Base-by-base conservation (phyloP, 2,329 filamentous ascomycete species). In the Phialophora tarda region DNA sequence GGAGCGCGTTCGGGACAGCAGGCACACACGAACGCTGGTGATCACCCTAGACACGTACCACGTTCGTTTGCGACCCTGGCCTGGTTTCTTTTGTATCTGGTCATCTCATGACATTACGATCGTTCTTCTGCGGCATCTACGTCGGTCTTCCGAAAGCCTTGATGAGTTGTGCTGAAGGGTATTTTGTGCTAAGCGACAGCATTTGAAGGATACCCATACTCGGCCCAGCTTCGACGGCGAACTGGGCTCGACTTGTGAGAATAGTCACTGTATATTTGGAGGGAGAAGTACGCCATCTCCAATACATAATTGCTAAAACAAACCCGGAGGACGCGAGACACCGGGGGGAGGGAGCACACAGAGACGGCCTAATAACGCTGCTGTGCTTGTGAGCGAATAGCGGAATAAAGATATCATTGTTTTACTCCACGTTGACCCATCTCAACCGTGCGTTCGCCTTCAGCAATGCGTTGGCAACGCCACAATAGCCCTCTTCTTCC, bases 11-110 rank as follows among this genome's bases (percentile, higher is more conserved):
- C 30, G 68, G 63, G 3, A 64, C 59, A 21, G 48, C 23, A 26
- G 48, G 51, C 14, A 59, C 51, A 23, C 65, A 68, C 44, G 68
- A 70, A 64, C 59, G 68, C 12, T 70, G 68, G 68, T 70, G 58
- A 66, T 63, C 38, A 48, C 24, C 6, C 48, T 61, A n/a, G 51
- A 24, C 6, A n/a, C 14, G 14, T 14, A 55, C 23, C 21, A 34
- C 48, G 17, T 24, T 61, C 28, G 24, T 24, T 44, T 23, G 47
- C 8, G 3, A 30, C 11, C 21, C 38, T 7, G 32, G 21, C 21
- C 30, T 57, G 57, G 28, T 30, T 63, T 48, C 47, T 48, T 30
- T 44, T 54, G 21, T 58, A 14, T 48, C 38, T 38, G 21, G 44
- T 63, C 51, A 53, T 67, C 51, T 51, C 61, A 67, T 64, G 65